A percentile compares a stretch with the other conserved stretches of the same genome.
Evolutionary conservation across 345 rosid species (phyloP).

Genomic region (Salix viminalis): DNA sequence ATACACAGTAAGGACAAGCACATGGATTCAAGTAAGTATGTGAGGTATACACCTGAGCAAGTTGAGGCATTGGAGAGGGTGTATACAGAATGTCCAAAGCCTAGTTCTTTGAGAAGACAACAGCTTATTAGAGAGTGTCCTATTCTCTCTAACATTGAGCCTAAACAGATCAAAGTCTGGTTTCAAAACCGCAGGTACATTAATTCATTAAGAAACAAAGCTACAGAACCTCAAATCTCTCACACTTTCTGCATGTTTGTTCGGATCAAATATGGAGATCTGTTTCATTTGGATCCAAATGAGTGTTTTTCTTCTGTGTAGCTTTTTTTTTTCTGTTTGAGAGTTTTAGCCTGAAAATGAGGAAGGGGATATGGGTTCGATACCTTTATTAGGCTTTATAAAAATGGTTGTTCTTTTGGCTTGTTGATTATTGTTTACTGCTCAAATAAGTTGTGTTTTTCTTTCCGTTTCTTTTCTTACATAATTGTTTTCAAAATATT

Average conservation of each 20-base stretch:
- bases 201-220: too few relatives aligned
- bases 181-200: constrained; percentile 62
- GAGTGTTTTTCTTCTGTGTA: neutral
- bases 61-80: constrained; percentile 79
- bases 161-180: constrained; percentile 73
- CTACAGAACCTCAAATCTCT: neutral
- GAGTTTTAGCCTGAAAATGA: neutral
- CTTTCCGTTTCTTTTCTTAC: neutral
- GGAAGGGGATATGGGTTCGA: neutral
- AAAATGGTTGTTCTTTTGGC: neutral
- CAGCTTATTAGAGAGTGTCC: constrained; percentile 74
- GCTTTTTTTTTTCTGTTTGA: neutral
- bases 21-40: constrained; percentile 65
- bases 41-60: constrained; percentile 72
- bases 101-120: constrained; percentile 65
- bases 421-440: neutral
- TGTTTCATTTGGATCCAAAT: neutral
- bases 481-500: neutral
- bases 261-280: neutral
- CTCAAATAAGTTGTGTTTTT: neutral
- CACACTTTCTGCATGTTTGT: neutral
- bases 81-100: constrained; percentile 73
- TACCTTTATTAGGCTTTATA: neutral
- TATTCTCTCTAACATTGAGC: constrained; percentile 59
- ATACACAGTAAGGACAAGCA: constrained; percentile 40